Conservation (phyloP, 345 rosid species). For the Bruguiera parviflora region DNA sequence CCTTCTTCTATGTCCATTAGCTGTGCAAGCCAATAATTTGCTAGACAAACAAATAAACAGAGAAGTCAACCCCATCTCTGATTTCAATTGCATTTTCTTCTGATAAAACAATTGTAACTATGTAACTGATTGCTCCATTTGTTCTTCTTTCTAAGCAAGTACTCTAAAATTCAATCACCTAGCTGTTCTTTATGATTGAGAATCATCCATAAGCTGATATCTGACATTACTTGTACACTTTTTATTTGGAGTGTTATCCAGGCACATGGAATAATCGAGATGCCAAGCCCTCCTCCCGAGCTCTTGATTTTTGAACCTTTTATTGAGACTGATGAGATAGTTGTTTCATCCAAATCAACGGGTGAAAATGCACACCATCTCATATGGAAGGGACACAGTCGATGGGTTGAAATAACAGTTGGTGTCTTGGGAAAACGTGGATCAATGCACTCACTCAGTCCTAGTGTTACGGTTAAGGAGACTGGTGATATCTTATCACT, state of each 20-base stretch:
- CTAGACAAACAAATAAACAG: too few relatives aligned
- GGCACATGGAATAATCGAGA: constrained; percentile 94
- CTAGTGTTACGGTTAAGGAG: constrained; percentile 92
- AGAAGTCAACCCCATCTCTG: too few relatives aligned
- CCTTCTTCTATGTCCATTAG: not conserved
- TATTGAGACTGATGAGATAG: constrained; percentile 80
- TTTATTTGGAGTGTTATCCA: constrained; percentile 26
- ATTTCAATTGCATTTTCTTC: not conserved
- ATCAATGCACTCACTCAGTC: constrained; percentile 75
- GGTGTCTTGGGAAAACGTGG: constrained; percentile 76
- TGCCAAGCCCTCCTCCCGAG: constrained; percentile 90
- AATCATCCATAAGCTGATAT: not conserved
- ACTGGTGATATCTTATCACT: constrained; percentile 85
- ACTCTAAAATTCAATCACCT: not conserved
- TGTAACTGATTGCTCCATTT: not conserved
- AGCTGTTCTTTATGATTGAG: not conserved
- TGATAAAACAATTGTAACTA: not conserved
- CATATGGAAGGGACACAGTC: constrained; percentile 64
- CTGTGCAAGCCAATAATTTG: too few relatives aligned
- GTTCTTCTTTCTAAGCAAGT: not conserved
- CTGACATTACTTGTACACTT: not conserved
- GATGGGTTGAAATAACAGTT: constrained; percentile 91
- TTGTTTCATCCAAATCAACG: constrained; percentile 52
- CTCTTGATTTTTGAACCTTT: constrained; percentile 81
- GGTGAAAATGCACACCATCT: constrained; percentile 36